phyloP scores from a whole-genome alignment of 208 protist species.

The Crithidia fasciculata region DNA sequence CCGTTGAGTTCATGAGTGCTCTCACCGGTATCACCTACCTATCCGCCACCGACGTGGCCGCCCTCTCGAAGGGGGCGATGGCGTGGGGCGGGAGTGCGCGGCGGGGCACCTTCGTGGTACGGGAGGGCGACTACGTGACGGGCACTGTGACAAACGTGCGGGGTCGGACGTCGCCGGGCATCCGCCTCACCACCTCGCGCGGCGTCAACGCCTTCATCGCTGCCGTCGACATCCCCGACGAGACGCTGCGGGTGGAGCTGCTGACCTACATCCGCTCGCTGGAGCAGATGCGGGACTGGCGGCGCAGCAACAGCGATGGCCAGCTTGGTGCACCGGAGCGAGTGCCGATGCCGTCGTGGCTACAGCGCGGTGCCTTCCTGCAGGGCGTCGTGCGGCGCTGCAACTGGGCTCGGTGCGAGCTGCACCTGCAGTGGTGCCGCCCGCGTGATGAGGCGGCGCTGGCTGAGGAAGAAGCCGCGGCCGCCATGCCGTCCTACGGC shows the following conservation, averaged over 20 bases:
- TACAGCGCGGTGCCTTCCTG: constrained; percentile 69
- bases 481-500: constrained; percentile 43
- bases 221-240: constrained; percentile 60
- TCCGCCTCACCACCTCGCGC: constrained; percentile 70
- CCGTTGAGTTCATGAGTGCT: constrained; percentile 65
- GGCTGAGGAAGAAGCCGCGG: constrained; percentile 13
- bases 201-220: constrained; percentile 71
- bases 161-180: constrained; percentile 43
- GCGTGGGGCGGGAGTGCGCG: constrained; percentile 15
- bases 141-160: constrained; percentile 65
- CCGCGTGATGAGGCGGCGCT: constrained; percentile 40
- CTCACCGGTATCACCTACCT: constrained; percentile 76
- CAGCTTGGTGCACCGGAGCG: constrained; percentile 4
- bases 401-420: constrained; percentile 73
- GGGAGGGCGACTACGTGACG: constrained; percentile 69
- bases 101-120: constrained; percentile 54
- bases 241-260: constrained; percentile 59
- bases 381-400: constrained; percentile 72
- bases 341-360: constrained; percentile 46
- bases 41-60: constrained; percentile 29
- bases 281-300: constrained; percentile 34
- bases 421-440: constrained; percentile 75
- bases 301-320: constrained; percentile 3
- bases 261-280: constrained; percentile 48
- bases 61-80: constrained; percentile 2